These are phyloP conservation scores for Coriaria nepalensis DNA, from an alignment of 306 rosid genomes.

Conservation along the genomic window DNA sequence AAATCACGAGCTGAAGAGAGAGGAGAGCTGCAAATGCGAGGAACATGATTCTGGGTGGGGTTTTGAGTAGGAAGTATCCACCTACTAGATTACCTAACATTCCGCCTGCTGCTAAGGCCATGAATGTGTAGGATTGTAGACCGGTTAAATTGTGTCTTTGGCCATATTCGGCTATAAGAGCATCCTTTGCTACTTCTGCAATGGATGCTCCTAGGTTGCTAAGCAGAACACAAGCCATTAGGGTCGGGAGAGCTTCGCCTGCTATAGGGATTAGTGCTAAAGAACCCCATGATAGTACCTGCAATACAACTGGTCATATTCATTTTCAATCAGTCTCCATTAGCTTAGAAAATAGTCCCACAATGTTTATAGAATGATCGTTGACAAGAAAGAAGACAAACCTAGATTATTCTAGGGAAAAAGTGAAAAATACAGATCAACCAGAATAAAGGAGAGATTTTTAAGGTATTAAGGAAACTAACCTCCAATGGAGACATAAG, in stretches of 20 bases:
- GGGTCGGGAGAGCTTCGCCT: conserved; percentile 39
- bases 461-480: conserved; percentile 5
- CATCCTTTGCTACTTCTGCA: conserved; percentile 86
- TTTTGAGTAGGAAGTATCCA: conserved; percentile 46
- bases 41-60: conserved; percentile 55
- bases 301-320: conserved; percentile 49
- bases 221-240: conserved; percentile 52
- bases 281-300: conserved; percentile 72
- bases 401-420: not conserved
- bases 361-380: not conserved
- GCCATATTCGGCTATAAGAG: conserved; percentile 83
- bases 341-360: not conserved
- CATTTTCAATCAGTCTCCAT: not conserved
- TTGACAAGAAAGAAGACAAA: not conserved
- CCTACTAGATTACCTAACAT: conserved; percentile 74
- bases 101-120: conserved; percentile 86
- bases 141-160: conserved; percentile 47
- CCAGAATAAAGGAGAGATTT: not conserved
- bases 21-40: conserved; percentile 37
- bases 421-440: conserved; percentile 4
- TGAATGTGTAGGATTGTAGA: conserved; percentile 69
- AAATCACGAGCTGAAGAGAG: conserved; percentile 43
- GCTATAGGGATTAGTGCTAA: conserved; percentile 49
- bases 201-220: conserved; percentile 86
- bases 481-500: conserved; percentile 79